Conservation (phyloP, 176 grass and related monocot species). For the Elymus sibiricus region DNA sequence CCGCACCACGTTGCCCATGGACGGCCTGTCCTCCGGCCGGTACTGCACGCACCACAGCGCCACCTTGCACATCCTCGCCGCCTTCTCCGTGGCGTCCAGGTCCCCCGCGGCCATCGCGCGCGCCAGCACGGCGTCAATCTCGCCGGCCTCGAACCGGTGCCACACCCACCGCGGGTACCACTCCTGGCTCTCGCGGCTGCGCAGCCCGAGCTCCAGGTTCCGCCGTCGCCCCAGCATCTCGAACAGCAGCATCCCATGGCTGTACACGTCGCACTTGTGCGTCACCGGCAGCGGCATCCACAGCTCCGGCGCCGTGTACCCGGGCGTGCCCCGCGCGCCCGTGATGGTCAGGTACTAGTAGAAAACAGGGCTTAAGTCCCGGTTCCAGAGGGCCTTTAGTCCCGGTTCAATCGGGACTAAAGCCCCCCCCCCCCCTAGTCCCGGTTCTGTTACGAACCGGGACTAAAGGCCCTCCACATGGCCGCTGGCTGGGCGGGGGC, state of each 20-base stretch:
- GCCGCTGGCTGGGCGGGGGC: no score
- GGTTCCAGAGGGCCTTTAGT: no score
- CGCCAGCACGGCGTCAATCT: conserved; percentile 19
- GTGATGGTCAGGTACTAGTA: conserved; percentile 59
- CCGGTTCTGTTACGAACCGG: no score
- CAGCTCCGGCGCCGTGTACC: conserved; percentile 71
- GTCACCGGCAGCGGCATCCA: conserved; percentile 63
- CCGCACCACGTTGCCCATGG: conserved; percentile 57
- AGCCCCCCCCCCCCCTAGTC: no score
- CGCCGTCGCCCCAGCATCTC: conserved; percentile 60
- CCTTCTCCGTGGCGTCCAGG: conserved; percentile 32
- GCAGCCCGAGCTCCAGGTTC: conserved; percentile 47
- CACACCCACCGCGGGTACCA: conserved; percentile 69
- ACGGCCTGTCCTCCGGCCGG: conserved; percentile 47
- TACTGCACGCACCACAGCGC: conserved; percentile 82
- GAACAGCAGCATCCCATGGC: conserved; percentile 69
- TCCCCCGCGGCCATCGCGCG: conserved; percentile 6
- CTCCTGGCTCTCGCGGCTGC: conserved; percentile 45
- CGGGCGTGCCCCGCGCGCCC: conserved; percentile 45
- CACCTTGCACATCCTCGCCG: conserved; percentile 55
- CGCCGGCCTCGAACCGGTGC: conserved; percentile 43
- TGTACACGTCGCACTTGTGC: conserved; percentile 73
- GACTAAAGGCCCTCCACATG: no score
- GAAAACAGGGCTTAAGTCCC: no score
- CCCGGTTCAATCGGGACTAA: no score